Evolutionary conservation across 2,329 filamentous ascomycete species (phyloP), one percentile per base, ranked within the genome.

Genomic region (Cucurbitaria berberidis): DNA sequence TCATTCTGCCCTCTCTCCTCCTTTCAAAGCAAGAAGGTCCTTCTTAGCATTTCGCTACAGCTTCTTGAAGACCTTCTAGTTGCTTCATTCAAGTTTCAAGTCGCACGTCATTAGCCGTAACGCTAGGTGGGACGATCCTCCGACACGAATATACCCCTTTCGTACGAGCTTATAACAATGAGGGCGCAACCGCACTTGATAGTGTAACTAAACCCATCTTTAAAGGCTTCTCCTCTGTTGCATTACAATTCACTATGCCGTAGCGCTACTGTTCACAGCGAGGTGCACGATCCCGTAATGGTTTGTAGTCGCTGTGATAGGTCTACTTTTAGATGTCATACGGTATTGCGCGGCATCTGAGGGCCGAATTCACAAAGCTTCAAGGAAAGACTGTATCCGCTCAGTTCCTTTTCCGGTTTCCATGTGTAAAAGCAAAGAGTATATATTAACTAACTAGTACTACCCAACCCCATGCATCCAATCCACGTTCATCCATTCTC

Each of bases 41-140:
- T 34, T 2, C 16, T 5, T 34, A 34, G 30, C 1, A 15, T 34
- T 34, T 34, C 3, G 40, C n/a, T 32, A 39, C 34, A 48, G 22
- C 36, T 52, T 47, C 45, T 53, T 39, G 49, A 59, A 59, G 43
- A 48, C 57, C 53, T 55, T 53, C 51, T 48, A 53, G 48, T 59
- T 63, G 58, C 53, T 60, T 60, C 58, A 54, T 57, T 38, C 57
- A 46, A 36, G 60, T 65, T 65, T 65, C 62, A 60, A 24, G 52
- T 63, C 44, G 54, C 62, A 63, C 60, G 58, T 65, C 62, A 62
- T 63, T 55, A 60, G 58, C 51, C 51, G 60, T 49, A 50, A 38
- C 56, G 56, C 60, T 62, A 62, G 51, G 51, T 36, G 39, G 48
- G 52, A 57, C 47, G 57, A 54, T 64, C 61, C 52, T 59, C 57